phyloP scores from a whole-genome alignment of 2,329 filamentous ascomycete genomes.

The Cordyceps cicadae region DNA sequence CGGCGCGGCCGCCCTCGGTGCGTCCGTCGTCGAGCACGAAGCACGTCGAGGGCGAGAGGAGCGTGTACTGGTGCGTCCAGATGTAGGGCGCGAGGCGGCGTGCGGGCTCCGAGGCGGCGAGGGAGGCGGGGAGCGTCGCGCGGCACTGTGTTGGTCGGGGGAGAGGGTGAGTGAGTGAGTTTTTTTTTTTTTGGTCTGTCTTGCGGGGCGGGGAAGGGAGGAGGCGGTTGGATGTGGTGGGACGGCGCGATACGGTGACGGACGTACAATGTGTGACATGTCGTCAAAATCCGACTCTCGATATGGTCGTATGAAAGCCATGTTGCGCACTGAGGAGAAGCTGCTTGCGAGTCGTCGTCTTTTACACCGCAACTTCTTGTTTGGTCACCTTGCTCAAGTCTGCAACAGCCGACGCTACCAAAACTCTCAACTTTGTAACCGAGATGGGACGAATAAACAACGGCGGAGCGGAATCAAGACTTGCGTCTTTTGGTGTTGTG shows the following conservation, averaged over 20 bases:
- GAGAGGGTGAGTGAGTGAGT: no score
- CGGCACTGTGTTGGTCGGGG: slow-evolving; percentile 31
- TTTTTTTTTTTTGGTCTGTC: no score
- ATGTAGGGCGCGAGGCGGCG: slow-evolving; percentile 36
- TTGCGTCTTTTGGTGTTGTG: neutral
- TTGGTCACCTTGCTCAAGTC: no score
- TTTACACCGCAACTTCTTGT: neutral
- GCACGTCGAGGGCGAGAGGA: slow-evolving; percentile 36
- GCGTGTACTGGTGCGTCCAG: slow-evolving; percentile 44
- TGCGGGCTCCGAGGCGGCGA: slow-evolving; percentile 27
- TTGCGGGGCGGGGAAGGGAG: neutral
- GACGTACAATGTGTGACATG: slow-evolving; percentile 33
- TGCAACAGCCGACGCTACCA: no score
- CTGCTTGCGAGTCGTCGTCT: neutral
- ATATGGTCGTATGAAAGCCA: slow-evolving; percentile 39
- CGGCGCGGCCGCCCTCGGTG: slow-evolving; percentile 28
- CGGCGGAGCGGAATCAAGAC: no score
- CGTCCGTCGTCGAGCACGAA: slow-evolving; percentile 41
- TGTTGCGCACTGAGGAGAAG: slow-evolving; percentile 14
- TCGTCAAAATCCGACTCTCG: slow-evolving; percentile 31
- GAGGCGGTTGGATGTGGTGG: neutral
- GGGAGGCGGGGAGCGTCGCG: slow-evolving; percentile 36
- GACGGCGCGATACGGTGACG: neutral
- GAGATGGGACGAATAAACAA: no score
- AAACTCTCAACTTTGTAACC: no score